A percentile compares a stretch with the other conserved stretches of the same genome.
phyloP scores from a whole-genome alignment of 179 eudicot species.

The Drosera spatulata region DNA sequence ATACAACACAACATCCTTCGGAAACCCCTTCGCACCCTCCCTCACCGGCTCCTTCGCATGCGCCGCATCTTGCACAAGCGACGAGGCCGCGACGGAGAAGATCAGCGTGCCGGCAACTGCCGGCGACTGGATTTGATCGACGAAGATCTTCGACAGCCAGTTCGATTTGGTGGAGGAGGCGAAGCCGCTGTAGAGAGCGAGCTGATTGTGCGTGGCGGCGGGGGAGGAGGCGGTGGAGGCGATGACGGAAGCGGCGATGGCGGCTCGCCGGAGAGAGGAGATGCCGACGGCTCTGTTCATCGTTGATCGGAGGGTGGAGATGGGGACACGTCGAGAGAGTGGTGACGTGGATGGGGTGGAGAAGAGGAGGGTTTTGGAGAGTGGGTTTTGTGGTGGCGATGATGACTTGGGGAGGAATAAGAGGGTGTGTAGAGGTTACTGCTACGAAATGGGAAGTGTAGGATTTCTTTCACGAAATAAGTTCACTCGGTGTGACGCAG shows the following conservation, averaged over 20 bases:
- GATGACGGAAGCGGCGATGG: not conserved
- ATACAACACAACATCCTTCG: slow-evolving; percentile 68
- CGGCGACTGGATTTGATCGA: slow-evolving; percentile 7
- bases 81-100: slow-evolving; percentile 36
- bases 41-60: slow-evolving; percentile 45
- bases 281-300: slow-evolving; percentile 21
- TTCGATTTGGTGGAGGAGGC: slow-evolving; percentile 1
- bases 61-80: slow-evolving; percentile 28
- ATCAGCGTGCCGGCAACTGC: slow-evolving; percentile 17
- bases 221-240: slow-evolving; percentile 8
- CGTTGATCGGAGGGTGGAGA: slow-evolving; percentile 3
- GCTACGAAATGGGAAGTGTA: too few relatives aligned
- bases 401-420: too few relatives aligned
- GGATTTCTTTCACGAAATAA: too few relatives aligned
- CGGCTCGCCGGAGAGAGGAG: slow-evolving; percentile 25
- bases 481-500: too few relatives aligned
- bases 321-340: too few relatives aligned
- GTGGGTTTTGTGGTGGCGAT: too few relatives aligned
- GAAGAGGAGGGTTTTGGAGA: too few relatives aligned
- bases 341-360: too few relatives aligned
- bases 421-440: too few relatives aligned
- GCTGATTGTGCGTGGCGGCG: slow-evolving; percentile 3
- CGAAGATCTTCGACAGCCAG: slow-evolving; percentile 3
- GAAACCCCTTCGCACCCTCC: slow-evolving; percentile 15
- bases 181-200: slow-evolving; percentile 1